Conservation (phyloP, 2,329 filamentous ascomycete genomes). For the Ascocoryne sarcoides region DNA sequence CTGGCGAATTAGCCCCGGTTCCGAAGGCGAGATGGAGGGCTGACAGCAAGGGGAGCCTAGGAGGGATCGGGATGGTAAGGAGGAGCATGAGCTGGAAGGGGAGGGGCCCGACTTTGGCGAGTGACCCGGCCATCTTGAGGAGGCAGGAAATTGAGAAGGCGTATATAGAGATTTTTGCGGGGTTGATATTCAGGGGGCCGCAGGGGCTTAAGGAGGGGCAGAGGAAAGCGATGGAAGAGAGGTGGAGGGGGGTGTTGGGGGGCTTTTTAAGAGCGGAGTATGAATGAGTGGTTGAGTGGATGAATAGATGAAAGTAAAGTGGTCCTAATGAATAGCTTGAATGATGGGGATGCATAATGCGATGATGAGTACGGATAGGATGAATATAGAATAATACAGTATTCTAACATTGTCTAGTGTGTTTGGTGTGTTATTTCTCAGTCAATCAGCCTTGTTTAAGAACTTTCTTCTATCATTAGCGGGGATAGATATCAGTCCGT, state of each 20-base stretch:
- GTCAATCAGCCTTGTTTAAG: too few species aligned
- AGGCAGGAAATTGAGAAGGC: conserved; percentile 50
- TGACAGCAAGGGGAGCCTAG: conserved; percentile 19
- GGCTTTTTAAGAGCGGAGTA: conserved; percentile 45
- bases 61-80: conserved; percentile 19
- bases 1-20: conserved; percentile 42
- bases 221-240: conserved; percentile 50
- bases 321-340: too few species aligned
- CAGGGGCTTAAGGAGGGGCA: conserved; percentile 38
- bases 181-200: conserved; percentile 48
- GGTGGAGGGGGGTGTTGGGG: conserved; percentile 58
- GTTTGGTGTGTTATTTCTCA: too few species aligned
- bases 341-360: too few species aligned
- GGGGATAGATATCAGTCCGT: too few species aligned
- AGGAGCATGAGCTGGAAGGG: conserved; percentile 24
- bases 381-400: too few species aligned
- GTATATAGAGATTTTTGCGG: conserved; percentile 54
- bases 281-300: too few species aligned
- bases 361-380: too few species aligned
- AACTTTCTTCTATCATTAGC: too few species aligned
- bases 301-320: too few species aligned
- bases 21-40: conserved; percentile 17
- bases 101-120: conserved; percentile 25
- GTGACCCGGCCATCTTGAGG: conserved; percentile 42
- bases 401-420: too few species aligned